These are phyloP conservation scores for Phlyctochytrium bullatum DNA, from an alignment of 192 early-diverging fungal species.

Conservation along the genomic window DNA sequence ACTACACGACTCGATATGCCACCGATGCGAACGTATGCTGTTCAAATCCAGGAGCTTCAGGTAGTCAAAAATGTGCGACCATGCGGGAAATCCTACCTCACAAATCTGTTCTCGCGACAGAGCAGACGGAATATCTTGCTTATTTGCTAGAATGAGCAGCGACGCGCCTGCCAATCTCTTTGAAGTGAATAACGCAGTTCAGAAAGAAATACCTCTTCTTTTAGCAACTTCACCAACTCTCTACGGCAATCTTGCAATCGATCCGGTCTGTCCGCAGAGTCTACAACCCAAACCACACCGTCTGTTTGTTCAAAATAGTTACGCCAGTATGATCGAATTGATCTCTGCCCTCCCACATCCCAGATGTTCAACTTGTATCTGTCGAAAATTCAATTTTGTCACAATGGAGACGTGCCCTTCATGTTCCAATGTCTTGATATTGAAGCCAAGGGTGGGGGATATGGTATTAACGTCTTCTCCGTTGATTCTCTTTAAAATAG, in stretches of 20 bases:
- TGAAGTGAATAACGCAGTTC: neutral
- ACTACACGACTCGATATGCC: constrained; percentile 87
- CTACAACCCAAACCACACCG: constrained; percentile 96
- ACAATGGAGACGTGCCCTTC: constrained; percentile 50
- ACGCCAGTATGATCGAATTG: constrained; percentile 96
- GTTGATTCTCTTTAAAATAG: constrained; percentile 93
- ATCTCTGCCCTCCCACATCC: constrained; percentile 98
- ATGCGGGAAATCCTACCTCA: constrained; percentile 56
- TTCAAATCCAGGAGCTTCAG: constrained; percentile 65
- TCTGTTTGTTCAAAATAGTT: constrained; percentile 99
- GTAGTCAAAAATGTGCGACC: constrained; percentile 2
- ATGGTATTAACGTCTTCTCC: constrained; percentile 87
- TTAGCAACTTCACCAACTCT: constrained; percentile 75
- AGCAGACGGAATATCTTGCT: constrained; percentile 92
- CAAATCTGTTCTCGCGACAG: constrained; percentile 68
- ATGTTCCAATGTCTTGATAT: constrained; percentile 92
- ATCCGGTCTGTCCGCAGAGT: constrained; percentile 80
- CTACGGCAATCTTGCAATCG: constrained; percentile 75
- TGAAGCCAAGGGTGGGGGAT: constrained; percentile 96
- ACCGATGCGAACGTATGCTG: constrained; percentile 81
- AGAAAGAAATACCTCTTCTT: constrained; percentile 72
- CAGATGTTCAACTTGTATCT: constrained; percentile 88
- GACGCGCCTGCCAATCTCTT: constrained; percentile 88
- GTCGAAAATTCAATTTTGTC: neutral
- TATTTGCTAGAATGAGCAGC: constrained; percentile 94